Conservation (phyloP, 1,284 basidiomycete genomes). For the Vanrija sp. region DNA sequence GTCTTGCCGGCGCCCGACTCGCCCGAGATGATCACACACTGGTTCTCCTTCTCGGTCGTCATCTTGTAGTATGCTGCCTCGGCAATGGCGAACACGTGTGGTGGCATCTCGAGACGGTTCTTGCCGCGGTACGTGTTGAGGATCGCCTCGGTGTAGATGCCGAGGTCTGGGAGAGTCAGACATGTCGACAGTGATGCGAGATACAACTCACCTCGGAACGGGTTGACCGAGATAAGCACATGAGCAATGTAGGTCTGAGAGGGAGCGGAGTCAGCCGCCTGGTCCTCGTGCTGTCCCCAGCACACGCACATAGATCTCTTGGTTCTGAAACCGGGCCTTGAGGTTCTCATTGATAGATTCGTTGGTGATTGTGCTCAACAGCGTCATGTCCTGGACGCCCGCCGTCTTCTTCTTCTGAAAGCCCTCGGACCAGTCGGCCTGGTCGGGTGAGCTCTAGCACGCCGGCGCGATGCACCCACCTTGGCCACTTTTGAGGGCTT, state of each 20-base stretch:
- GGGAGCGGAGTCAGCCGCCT: background rate
- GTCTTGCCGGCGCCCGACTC: constrained; percentile 98
- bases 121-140: constrained; percentile 88
- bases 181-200: background rate
- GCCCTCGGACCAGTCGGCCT: constrained; percentile 98
- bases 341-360: constrained; percentile 98
- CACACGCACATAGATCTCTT: constrained; percentile 75
- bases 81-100: constrained; percentile 96
- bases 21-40: constrained; percentile 99
- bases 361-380: constrained; percentile 94
- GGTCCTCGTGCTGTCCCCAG: background rate
- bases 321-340: constrained; percentile 90
- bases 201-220: constrained; percentile 71
- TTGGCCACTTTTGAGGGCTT: constrained; percentile 20
- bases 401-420: constrained; percentile 99
- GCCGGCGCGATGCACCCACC: constrained; percentile 5
- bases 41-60: constrained; percentile 98
- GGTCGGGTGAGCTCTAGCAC: background rate
- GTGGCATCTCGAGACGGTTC: constrained; percentile 96
- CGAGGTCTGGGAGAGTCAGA: constrained; percentile 61
- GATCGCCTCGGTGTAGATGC: constrained; percentile 91
- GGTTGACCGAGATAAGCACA: constrained; percentile 97
- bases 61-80: constrained; percentile 98
- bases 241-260: constrained; percentile 87
- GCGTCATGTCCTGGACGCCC: constrained; percentile 97